Conservation (phyloP, 768 basidiomycete species). For the Mycena haematopus region DNA sequence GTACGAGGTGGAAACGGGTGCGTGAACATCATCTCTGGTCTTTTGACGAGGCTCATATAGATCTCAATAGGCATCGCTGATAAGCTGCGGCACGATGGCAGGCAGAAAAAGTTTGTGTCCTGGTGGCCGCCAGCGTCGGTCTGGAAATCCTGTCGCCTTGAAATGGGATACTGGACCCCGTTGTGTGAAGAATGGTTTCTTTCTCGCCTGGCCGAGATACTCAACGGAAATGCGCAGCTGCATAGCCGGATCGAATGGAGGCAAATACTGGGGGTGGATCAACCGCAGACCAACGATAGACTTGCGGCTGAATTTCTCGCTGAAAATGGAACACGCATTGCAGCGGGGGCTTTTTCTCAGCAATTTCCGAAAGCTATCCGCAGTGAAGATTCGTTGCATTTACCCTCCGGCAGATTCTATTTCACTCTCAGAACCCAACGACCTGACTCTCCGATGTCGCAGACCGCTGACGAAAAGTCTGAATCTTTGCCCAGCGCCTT, state of each 20-base stretch:
- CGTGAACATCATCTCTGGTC: background rate
- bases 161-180: conserved; percentile 17
- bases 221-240: conserved; percentile 1
- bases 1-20: conserved; percentile 17
- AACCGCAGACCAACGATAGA: background rate
- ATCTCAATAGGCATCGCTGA: background rate
- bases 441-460: background rate
- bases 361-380: conserved; percentile 2
- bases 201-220: conserved; percentile 7
- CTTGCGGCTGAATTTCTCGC: conserved; percentile 14
- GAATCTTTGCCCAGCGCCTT: too few relatives aligned
- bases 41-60: background rate
- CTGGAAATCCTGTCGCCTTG: background rate
- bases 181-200: conserved; percentile 19
- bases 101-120: conserved; percentile 4
- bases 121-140: conserved; percentile 4
- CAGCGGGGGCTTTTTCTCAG: background rate
- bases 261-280: background rate
- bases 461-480: background rate
- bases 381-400: background rate
- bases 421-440: conserved; percentile 16
- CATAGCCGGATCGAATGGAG: background rate
- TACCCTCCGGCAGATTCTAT: conserved; percentile 1
- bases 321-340: conserved; percentile 12
- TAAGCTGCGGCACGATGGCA: background rate